Evolutionary conservation across 116 monocot genomes (phyloP).

Genomic region (Trichopus zeylanicus): DNA sequence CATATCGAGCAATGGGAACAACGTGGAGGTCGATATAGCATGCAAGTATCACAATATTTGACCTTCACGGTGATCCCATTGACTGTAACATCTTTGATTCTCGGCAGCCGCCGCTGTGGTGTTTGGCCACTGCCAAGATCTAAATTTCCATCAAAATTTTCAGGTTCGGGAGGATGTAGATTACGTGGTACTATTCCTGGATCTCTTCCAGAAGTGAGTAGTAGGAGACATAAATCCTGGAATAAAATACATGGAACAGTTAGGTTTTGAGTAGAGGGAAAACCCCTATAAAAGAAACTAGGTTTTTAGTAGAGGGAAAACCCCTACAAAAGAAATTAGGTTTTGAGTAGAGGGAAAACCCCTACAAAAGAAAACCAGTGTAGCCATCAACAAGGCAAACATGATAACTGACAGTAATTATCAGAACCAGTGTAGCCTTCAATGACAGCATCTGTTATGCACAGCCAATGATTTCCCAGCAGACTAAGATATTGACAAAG

Average conservation of each 20-base stretch:
- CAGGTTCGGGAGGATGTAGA: conserved; percentile 59
- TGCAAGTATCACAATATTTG: conserved; percentile 84
- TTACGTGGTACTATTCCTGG: conserved; percentile 84
- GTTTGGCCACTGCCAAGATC: conserved; percentile 43
- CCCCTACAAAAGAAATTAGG: not conserved
- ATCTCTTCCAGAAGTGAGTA: conserved; percentile 75
- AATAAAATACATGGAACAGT: conserved; percentile 1
- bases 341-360: not conserved
- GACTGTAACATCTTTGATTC: conserved; percentile 51
- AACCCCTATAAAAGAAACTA: not conserved
- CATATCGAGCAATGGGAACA: conserved; percentile 92
- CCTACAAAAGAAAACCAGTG: not conserved
- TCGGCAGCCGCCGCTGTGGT: conserved; percentile 51
- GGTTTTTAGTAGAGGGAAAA: not conserved
- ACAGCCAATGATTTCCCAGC: too few relatives aligned
- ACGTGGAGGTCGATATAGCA: conserved; percentile 87
- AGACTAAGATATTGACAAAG: too few relatives aligned
- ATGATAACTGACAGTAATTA: not conserved
- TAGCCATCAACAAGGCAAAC: not conserved
- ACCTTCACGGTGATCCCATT: conserved; percentile 76
- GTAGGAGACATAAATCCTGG: conserved; percentile 69
- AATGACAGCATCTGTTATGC: not conserved
- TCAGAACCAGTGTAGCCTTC: not conserved
- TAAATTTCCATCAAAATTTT: conserved; percentile 30
- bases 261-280: not conserved